Evolutionary conservation across 1,284 basidiomycete species (phyloP).

Genomic region (Bjerkandera adusta): DNA sequence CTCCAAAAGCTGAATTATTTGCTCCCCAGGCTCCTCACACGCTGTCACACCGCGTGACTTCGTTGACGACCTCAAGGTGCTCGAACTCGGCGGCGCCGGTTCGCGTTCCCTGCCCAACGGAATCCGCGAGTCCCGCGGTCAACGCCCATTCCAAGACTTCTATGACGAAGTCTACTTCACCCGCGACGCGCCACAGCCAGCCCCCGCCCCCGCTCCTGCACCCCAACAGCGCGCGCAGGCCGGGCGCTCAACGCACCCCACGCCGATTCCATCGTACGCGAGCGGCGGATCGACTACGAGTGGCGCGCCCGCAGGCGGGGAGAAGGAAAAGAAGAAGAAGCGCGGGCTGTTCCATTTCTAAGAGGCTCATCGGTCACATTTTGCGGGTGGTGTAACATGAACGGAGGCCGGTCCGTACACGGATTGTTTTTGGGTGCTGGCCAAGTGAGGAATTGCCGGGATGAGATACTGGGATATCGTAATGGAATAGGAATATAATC

Average conservation of each 20-base stretch:
- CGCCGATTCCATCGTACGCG: slow-evolving; percentile 42
- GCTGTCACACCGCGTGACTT: slow-evolving; percentile 82
- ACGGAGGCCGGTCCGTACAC: too few species aligned
- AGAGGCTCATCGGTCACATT: neutral
- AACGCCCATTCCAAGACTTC: slow-evolving; percentile 60
- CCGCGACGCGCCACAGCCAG: slow-evolving; percentile 55
- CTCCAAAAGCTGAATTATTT: neutral
- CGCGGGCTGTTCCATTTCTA: slow-evolving; percentile 71
- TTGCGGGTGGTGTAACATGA: neutral
- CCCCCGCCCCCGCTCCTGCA: slow-evolving; percentile 35
- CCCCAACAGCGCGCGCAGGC: slow-evolving; percentile 23
- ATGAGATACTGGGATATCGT: too few species aligned
- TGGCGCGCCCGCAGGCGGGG: slow-evolving; percentile 33
- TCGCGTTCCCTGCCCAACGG: slow-evolving; percentile 76
- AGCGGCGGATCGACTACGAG: slow-evolving; percentile 44
- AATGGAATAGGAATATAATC: too few species aligned
- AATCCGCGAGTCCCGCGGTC: slow-evolving; percentile 50
- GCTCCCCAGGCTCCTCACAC: slow-evolving; percentile 81
- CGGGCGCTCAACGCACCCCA: slow-evolving; percentile 29
- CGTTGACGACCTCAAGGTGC: slow-evolving; percentile 81
- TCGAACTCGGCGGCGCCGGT: slow-evolving; percentile 77
- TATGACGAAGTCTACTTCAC: slow-evolving; percentile 79
- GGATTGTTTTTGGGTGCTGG: too few species aligned
- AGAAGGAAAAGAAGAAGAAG: slow-evolving; percentile 79
- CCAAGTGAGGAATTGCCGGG: too few species aligned